Base-by-base conservation (phyloP, 2,329 filamentous ascomycete genomes). In the Fusarium sp. region DNA sequence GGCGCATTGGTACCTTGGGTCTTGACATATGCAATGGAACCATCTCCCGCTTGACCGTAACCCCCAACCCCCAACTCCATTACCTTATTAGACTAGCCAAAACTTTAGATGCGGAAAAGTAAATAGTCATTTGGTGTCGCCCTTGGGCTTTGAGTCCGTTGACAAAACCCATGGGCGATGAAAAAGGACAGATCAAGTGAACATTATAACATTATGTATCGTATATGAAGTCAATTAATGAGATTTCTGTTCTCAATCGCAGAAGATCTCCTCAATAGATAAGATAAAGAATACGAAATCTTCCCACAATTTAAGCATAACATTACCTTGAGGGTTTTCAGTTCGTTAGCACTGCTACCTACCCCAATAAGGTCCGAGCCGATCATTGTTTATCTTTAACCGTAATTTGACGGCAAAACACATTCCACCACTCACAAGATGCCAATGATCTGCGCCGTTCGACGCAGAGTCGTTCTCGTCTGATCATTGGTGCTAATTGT, bases 401-500 rank as follows among this genome's bases (percentile, higher is more conserved):
- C 52, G 59, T 70, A 65, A 69, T 70, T 42, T 40, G 5, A 19
- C 52, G 67, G 67, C n/a, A 38, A 12, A 64, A 21, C 9, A 13
- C 0, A 23, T 30, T 23, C 67, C 67, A 65, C 66, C 67, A 69
- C 15, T 69, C 2, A 53, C 1, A n/a, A 28, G 2, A 5, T 2
- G 3, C 6, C 4, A 0, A 0, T 4, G 18, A 25, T 44, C 33
- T 46, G 40, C 25, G 33, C 40, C 40, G 13, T 58, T 49, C 8
- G 19, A 13, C 30, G 2, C 13, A 50, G 25, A 21, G 25, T 21
- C 8, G 7, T 63, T 23, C 13, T 30, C 9, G 46, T 19, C 19
- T 50, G 60, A 37, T 54, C 11, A 75, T 76, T 75, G 74, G 74
- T 75, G 74, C 71, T 67, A 73, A 65, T 75, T 62, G 44, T 28